Percentiles rank a stretch among this genome's conserved stretches.
Conservation (phyloP, 2,329 filamentous ascomycete genomes). For the Clarireedia homoeocarpa region DNA sequence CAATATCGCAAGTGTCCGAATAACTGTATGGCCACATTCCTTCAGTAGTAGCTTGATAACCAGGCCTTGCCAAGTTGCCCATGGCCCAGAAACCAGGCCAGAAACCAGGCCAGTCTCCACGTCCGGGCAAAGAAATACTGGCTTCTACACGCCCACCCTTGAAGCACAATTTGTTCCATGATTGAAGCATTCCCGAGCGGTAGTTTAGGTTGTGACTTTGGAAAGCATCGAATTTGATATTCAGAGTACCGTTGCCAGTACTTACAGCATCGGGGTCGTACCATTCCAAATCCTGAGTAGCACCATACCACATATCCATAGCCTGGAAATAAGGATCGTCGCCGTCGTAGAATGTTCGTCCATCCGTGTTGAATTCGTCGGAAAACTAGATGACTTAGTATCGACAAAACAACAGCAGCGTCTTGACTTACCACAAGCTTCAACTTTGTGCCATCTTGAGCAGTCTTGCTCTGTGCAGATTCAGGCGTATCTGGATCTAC, state of each 20-base stretch:
- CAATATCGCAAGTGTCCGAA: constrained; percentile 57
- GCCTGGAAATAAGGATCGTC: constrained; percentile 64
- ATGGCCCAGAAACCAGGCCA: constrained; percentile 74
- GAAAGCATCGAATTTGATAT: constrained; percentile 58
- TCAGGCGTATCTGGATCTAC: constrained; percentile 62
- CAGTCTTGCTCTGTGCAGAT: constrained; percentile 46
- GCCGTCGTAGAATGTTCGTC: constrained; percentile 61
- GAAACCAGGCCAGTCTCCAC: constrained; percentile 59
- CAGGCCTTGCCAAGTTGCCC: constrained; percentile 64
- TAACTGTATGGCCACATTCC: constrained; percentile 72
- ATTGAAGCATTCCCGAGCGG: constrained; percentile 66
- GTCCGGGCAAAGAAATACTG: constrained; percentile 60
- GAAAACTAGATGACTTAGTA: constrained; percentile 43
- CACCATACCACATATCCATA: constrained; percentile 65
- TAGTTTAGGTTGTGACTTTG: constrained; percentile 58
- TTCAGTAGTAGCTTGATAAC: constrained; percentile 62
- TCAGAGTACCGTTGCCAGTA: constrained; percentile 53
- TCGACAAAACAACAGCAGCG: neutral
- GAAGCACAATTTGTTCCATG: constrained; percentile 68
- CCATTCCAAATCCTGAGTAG: constrained; percentile 63
- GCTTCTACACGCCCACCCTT: constrained; percentile 63
- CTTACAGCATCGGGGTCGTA: constrained; percentile 61
- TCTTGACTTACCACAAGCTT: constrained; percentile 48
- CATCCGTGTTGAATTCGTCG: constrained; percentile 62
- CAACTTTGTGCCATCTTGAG: constrained; percentile 51